These are phyloP conservation scores for Eucalyptus coolabah DNA, from an alignment of 345 rosid genomes.

Conservation along the genomic window DNA sequence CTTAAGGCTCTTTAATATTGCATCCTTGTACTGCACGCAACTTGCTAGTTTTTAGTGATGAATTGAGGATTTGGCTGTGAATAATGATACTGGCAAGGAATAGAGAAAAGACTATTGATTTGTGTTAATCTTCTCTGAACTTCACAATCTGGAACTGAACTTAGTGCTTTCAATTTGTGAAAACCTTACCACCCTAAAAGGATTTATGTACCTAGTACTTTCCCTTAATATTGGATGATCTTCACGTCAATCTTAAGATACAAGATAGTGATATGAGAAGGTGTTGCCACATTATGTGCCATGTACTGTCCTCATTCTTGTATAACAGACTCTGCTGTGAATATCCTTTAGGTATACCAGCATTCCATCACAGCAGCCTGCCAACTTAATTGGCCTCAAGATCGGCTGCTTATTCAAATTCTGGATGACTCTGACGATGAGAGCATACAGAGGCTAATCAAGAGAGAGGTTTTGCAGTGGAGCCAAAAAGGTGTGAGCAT, in stretches of 20 bases:
- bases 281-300: not conserved
- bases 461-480: constrained; percentile 5
- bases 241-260: not conserved
- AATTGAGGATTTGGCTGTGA: not conserved
- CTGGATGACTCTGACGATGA: constrained; percentile 7
- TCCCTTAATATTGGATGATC: not conserved
- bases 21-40: not conserved
- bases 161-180: not conserved
- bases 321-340: not conserved
- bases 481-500: not conserved
- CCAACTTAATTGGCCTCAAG: constrained; percentile 9
- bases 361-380: constrained; percentile 9
- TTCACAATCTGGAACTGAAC: not conserved
- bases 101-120: not conserved
- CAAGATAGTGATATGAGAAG: not conserved
- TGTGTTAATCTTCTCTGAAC: not conserved
- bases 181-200: not conserved
- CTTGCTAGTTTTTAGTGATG: not conserved
- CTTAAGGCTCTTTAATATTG: not conserved
- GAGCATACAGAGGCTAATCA: not conserved
- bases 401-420: constrained; percentile 5
- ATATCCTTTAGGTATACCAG: not conserved
- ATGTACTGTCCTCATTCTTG: not conserved
- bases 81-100: not conserved
- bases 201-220: not conserved